These are phyloP conservation scores for Phylloporus arenicola DNA, from an alignment of 768 basidiomycete genomes.

Conservation along the genomic window DNA sequence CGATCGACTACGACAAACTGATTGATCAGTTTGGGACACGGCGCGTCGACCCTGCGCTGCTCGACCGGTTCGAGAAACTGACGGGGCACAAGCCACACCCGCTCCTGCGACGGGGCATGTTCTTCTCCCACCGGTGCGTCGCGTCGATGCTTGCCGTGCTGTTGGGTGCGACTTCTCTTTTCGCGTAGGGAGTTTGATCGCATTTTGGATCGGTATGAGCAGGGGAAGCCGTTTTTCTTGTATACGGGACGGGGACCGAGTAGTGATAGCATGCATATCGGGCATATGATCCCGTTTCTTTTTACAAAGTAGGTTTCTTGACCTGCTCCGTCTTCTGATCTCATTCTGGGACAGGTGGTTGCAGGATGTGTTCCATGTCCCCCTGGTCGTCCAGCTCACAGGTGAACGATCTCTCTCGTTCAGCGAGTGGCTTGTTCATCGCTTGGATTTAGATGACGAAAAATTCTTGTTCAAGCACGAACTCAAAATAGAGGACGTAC, in stretches of 20 bases:
- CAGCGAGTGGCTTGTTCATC: neutral
- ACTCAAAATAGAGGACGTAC: slow-evolving; percentile 84
- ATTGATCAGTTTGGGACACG: slow-evolving; percentile 91
- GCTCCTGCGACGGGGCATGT: slow-evolving; percentile 85
- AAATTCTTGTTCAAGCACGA: slow-evolving; percentile 98
- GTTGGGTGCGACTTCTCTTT: neutral
- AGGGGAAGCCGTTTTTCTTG: slow-evolving; percentile 94
- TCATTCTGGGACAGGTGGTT: slow-evolving; percentile 63
- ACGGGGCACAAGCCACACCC: slow-evolving; percentile 88
- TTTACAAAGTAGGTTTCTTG: slow-evolving; percentile 79
- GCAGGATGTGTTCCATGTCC: slow-evolving; percentile 92
- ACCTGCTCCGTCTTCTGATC: neutral
- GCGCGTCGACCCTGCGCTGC: slow-evolving; percentile 64
- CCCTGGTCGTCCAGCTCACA: slow-evolving; percentile 92
- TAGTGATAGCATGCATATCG: slow-evolving; percentile 95
- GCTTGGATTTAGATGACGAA: slow-evolving; percentile 73
- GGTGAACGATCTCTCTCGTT: slow-evolving; percentile 40
- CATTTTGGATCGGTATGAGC: slow-evolving; percentile 92
- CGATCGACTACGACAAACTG: slow-evolving; percentile 96
- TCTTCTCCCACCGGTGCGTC: slow-evolving; percentile 93
- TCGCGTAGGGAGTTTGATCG: slow-evolving; percentile 76
- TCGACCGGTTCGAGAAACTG: slow-evolving; percentile 85
- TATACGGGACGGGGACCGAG: slow-evolving; percentile 98
- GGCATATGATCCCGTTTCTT: slow-evolving; percentile 95
- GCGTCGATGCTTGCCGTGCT: neutral